A percentile compares a stretch with the other conserved stretches of the same genome.
Evolutionary conservation across 179 eudicot species (phyloP).

Genomic region (Drosera spatulata): DNA sequence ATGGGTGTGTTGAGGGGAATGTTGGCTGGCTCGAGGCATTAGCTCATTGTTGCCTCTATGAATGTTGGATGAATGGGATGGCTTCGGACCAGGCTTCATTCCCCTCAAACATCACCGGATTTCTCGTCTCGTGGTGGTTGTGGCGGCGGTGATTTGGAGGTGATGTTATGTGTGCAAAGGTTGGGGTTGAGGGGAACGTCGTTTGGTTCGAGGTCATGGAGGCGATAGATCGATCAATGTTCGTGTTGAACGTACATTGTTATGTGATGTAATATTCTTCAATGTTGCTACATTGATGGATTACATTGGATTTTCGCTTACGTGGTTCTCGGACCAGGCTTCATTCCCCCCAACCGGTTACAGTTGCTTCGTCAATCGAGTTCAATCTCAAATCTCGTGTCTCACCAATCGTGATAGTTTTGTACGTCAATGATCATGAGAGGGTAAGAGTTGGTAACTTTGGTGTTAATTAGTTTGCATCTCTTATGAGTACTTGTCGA

Average conservation of each 20-base stretch:
- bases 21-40: constrained; percentile 67
- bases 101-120: constrained; percentile 29
- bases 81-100: constrained; percentile 63
- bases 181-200: constrained; percentile 45
- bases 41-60: background rate
- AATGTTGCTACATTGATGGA: too few relatives aligned
- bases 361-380: too few relatives aligned
- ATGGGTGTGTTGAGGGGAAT: constrained; percentile 38
- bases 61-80: background rate
- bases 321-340: constrained; percentile 57
- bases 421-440: too few relatives aligned
- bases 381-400: too few relatives aligned
- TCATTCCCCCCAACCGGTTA: constrained; percentile 38
- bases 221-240: constrained; percentile 20
- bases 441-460: too few relatives aligned
- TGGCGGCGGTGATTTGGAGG: background rate
- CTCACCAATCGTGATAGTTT: too few relatives aligned
- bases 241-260: too few relatives aligned
- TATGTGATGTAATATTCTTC: too few relatives aligned
- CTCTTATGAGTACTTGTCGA: too few relatives aligned
- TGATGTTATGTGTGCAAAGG: constrained; percentile 6
- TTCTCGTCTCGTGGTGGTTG: background rate
- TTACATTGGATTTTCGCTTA: too few relatives aligned
- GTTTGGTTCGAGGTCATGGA: constrained; percentile 24
- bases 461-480: too few relatives aligned